Conservation (phyloP, 2,329 filamentous ascomycete genomes). For the Sporothrix euskadiensis region DNA sequence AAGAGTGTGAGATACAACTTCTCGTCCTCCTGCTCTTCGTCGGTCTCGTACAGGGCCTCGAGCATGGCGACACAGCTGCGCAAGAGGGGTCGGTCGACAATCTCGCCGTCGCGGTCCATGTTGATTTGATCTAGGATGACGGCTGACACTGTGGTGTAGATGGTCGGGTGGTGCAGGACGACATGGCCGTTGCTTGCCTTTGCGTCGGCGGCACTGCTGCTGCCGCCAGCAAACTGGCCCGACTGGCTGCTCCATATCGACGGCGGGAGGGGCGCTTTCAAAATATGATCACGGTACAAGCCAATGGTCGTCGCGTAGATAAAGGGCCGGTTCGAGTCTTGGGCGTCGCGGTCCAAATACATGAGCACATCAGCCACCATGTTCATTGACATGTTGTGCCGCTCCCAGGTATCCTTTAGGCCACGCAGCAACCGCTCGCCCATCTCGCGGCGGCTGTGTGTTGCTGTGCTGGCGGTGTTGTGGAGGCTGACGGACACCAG, state of each 20-base stretch:
- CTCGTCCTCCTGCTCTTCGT: conserved; percentile 72
- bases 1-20: conserved; percentile 85
- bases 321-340: conserved; percentile 68
- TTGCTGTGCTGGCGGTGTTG: conserved; percentile 59
- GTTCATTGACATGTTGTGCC: conserved; percentile 89
- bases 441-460: conserved; percentile 74
- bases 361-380: conserved; percentile 76
- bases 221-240: background rate
- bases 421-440: conserved; percentile 81
- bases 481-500: conserved; percentile 63
- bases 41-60: conserved; percentile 79
- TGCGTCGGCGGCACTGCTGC: conserved; percentile 26
- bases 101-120: conserved; percentile 87
- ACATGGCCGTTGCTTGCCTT: background rate
- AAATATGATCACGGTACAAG: conserved; percentile 82
- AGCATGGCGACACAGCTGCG: conserved; percentile 87
- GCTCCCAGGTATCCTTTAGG: conserved; percentile 77
- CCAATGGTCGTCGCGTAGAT: conserved; percentile 85
- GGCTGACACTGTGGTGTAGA: conserved; percentile 74
- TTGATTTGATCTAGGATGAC: conserved; percentile 88
- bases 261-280: conserved; percentile 53
- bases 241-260: conserved; percentile 23
- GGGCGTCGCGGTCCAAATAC: conserved; percentile 88
- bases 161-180: conserved; percentile 41
- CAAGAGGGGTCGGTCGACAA: conserved; percentile 80